Percentiles rank a stretch among this genome's conserved stretches.
Evolutionary conservation across 2,329 filamentous ascomycete genomes (phyloP).

Genomic region (Xenosphaeropsis pyriputrescens): DNA sequence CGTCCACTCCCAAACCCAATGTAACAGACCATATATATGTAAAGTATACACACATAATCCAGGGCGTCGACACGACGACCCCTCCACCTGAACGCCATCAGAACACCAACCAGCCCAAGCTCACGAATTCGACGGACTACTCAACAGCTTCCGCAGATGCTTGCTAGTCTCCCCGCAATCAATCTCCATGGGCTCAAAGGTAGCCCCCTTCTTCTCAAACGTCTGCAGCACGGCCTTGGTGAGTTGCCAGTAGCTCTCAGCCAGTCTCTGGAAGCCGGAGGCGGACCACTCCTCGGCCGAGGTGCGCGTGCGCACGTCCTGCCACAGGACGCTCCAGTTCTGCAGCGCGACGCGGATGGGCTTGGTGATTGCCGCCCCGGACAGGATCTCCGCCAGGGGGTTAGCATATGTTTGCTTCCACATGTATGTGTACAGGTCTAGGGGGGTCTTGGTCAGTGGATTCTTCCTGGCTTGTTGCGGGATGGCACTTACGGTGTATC

Average conservation of each 20-base stretch:
- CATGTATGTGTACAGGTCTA: constrained; percentile 15
- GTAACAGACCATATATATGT: too few species aligned
- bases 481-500: constrained; percentile 12
- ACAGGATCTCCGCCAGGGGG: constrained; percentile 8
- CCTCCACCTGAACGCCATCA: too few species aligned
- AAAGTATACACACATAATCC: too few species aligned
- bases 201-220: not conserved
- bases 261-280: constrained; percentile 15
- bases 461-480: not conserved
- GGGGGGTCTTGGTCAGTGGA: not conserved
- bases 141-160: too few species aligned
- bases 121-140: too few species aligned
- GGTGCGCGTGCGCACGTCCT: constrained; percentile 9
- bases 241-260: constrained; percentile 12
- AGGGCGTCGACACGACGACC: too few species aligned
- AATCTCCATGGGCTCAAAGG: too few species aligned
- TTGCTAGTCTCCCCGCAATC: too few species aligned
- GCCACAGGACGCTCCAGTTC: constrained; percentile 16
- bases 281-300: constrained; percentile 12
- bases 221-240: not conserved
- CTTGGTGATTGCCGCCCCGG: constrained; percentile 5
- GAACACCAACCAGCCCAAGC: too few species aligned
- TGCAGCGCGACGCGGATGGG: constrained; percentile 13
- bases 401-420: constrained; percentile 15
- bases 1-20: too few species aligned